These are phyloP conservation scores for Elsinoe necatrix DNA, from an alignment of 2,329 filamentous ascomycete species.

Conservation along the genomic window DNA sequence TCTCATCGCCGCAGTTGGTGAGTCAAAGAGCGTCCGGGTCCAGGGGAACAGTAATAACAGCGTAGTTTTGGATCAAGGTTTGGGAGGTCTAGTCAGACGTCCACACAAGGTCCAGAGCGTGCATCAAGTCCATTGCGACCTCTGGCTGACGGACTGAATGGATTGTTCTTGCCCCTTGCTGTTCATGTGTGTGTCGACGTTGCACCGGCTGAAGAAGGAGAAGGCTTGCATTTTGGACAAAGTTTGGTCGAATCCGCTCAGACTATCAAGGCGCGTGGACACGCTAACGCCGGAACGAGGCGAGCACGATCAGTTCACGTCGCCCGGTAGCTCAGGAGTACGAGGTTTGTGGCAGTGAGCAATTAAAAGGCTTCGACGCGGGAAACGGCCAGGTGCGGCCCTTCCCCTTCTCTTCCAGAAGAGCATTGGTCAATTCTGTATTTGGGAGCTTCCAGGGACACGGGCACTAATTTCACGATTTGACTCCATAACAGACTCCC, in stretches of 20 bases:
- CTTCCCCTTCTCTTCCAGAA: background rate
- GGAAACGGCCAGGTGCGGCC: background rate
- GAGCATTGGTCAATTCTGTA: background rate
- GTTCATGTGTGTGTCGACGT: slow-evolving; percentile 4
- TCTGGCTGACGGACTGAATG: no score
- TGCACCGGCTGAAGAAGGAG: background rate
- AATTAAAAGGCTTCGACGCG: background rate
- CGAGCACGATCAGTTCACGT: background rate
- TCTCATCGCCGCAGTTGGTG: no score
- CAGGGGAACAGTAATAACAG: no score
- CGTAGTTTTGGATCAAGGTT: no score
- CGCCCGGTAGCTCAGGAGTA: slow-evolving; percentile 1
- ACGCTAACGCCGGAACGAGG: background rate
- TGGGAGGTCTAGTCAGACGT: no score
- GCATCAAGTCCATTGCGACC: no score
- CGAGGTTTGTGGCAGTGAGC: slow-evolving; percentile 6
- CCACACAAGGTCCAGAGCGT: no score
- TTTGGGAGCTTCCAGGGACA: slow-evolving; percentile 13
- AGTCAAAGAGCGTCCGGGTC: no score
- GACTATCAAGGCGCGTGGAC: slow-evolving; percentile 7
- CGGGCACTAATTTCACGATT: slow-evolving; percentile 1
- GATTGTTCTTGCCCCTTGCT: slow-evolving; percentile 9
- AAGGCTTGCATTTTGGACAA: background rate
- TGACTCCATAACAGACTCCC: slow-evolving; percentile 6
- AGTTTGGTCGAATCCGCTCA: slow-evolving; percentile 6